A percentile compares a stretch with the other conserved stretches of the same genome.
Conservation (phyloP, 176 grass and related monocot species). For the Carex kokanica region DNA sequence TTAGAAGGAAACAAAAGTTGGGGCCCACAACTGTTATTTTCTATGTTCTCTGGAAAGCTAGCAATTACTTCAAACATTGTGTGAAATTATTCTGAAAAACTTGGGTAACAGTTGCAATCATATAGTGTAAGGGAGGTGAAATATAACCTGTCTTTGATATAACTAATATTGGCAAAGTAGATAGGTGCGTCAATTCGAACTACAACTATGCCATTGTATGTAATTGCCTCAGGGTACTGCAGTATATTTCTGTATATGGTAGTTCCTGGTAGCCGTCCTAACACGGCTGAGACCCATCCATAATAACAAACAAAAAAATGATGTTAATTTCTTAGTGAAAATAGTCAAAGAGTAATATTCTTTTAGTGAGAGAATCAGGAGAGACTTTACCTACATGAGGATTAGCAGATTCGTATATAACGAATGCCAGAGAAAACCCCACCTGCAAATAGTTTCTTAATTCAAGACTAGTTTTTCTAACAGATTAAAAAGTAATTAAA, state of each 20-base stretch:
- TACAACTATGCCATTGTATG: slow-evolving; percentile 82
- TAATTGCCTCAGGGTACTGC: slow-evolving; percentile 90
- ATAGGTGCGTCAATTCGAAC: slow-evolving; percentile 92
- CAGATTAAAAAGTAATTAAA: not conserved
- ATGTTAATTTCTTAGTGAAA: not conserved
- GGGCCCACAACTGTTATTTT: not conserved
- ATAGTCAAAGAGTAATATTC: not conserved
- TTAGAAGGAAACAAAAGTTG: not conserved
- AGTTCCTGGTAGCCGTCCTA: slow-evolving; percentile 90
- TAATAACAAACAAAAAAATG: not conserved
- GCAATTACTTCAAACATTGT: not conserved
- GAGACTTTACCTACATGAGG: slow-evolving; percentile 78
- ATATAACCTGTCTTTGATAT: slow-evolving; percentile 84
- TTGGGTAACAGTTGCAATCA: not conserved
- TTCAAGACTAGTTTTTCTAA: not conserved
- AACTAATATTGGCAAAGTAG: slow-evolving; percentile 96
- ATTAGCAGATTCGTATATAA: slow-evolving; percentile 94
- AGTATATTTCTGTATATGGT: slow-evolving; percentile 85
- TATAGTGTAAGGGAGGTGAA: not conserved
- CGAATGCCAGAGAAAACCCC: slow-evolving; percentile 85
- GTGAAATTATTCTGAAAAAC: slow-evolving; percentile 1
- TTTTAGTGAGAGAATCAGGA: not conserved
- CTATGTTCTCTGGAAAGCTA: not conserved
- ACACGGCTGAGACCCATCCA: slow-evolving; percentile 48
- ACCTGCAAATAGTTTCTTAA: slow-evolving; percentile 47